These are phyloP conservation scores for Thyridium curvatum DNA, from an alignment of 2,329 filamentous ascomycete species.

Conservation along the genomic window DNA sequence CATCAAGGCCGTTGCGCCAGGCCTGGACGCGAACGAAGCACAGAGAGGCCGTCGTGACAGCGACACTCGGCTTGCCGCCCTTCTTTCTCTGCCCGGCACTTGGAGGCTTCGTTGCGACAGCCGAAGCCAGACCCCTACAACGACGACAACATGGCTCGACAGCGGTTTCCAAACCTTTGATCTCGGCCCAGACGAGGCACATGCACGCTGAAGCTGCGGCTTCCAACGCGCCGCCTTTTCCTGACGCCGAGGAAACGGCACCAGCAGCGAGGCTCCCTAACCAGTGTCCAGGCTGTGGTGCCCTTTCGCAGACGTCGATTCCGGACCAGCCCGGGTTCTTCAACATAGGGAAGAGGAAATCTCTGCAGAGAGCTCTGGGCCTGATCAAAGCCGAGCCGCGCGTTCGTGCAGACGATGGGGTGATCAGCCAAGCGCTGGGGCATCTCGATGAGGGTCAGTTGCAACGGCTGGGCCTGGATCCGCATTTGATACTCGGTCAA, in stretches of 20 bases:
- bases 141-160: no score
- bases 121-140: no score
- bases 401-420: slow-evolving; percentile 31
- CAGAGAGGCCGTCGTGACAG: no score
- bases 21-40: no score
- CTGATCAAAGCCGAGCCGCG: slow-evolving; percentile 16
- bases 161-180: no score
- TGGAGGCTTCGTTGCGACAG: background rate
- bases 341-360: slow-evolving; percentile 38
- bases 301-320: slow-evolving; percentile 50
- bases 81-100: slow-evolving; percentile 9
- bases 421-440: slow-evolving; percentile 40
- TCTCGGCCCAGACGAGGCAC: no score
- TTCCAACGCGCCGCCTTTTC: no score
- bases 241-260: no score
- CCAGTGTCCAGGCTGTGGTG: slow-evolving; percentile 60
- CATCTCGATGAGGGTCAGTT: slow-evolving; percentile 34
- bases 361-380: slow-evolving; percentile 42
- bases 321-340: slow-evolving; percentile 53
- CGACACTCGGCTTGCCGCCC: slow-evolving; percentile 2
- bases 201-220: no score
- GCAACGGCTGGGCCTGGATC: slow-evolving; percentile 38
- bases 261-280: slow-evolving; percentile 33
- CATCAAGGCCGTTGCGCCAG: no score
- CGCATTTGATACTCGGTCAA: slow-evolving; percentile 8